A percentile compares a stretch with the other conserved stretches of the same genome.
Conservation (phyloP, 139 green algal genomes). For the Chlorella sp. region DNA sequence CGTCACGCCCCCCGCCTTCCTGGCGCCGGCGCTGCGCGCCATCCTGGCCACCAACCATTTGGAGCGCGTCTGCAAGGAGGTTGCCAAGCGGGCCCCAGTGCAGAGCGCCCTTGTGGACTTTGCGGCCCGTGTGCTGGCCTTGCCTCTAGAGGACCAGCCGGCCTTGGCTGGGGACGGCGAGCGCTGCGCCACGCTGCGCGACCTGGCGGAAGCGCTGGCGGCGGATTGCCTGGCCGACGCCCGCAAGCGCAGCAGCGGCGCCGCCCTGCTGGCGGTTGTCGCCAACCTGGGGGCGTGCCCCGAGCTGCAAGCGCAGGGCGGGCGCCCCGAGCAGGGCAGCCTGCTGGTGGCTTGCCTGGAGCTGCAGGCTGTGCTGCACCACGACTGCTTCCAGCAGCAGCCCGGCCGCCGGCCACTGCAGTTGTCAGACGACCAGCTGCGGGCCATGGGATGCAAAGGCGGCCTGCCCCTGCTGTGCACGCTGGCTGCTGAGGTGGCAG, state of each 20-base stretch:
- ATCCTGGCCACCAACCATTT: not conserved
- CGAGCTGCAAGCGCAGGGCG: not conserved
- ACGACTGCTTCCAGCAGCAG: not conserved
- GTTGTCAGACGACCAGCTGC: not conserved
- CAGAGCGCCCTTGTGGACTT: not conserved
- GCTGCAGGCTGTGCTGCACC: not conserved
- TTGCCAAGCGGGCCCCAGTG: not conserved
- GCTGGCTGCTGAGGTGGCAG: not conserved
- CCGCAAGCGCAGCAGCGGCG: not conserved
- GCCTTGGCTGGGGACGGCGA: not conserved
- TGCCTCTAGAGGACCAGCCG: not conserved
- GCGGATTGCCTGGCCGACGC: not conserved
- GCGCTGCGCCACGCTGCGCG: not conserved
- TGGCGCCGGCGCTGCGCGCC: not conserved
- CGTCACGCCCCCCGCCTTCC: not conserved
- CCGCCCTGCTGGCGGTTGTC: not conserved
- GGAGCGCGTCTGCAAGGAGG: not conserved
- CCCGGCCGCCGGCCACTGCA: not conserved
- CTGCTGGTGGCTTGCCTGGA: not conserved
- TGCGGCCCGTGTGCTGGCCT: not conserved
- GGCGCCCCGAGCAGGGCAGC: not conserved
- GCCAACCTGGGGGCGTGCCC: not conserved
- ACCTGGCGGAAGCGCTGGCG: not conserved
- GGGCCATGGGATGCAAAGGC: not conserved
- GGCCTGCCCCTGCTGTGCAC: constrained; percentile 5